These are phyloP conservation scores for Paramarasmius palmivorus DNA, from an alignment of 1,284 basidiomycete species.

Conservation along the genomic window DNA sequence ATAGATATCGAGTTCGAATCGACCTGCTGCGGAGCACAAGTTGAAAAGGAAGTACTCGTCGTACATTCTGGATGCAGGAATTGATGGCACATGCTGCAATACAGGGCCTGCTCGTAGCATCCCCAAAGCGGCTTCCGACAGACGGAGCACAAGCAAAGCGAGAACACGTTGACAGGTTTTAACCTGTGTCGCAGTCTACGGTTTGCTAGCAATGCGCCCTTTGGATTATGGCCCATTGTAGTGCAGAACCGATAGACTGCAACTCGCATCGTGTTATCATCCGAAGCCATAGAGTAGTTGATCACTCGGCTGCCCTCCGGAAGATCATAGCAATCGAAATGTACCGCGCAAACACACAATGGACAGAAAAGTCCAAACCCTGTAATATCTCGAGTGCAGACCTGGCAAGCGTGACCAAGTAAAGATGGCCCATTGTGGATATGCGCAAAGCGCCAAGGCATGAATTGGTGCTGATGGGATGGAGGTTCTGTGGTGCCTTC, in stretches of 20 bases:
- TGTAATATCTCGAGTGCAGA: constrained; percentile 48
- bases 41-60: constrained; percentile 18
- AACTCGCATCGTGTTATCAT: constrained; percentile 50
- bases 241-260: constrained; percentile 63
- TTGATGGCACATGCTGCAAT: constrained; percentile 61
- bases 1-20: constrained; percentile 54
- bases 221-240: constrained; percentile 35
- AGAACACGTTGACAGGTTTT: constrained; percentile 66
- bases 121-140: constrained; percentile 79
- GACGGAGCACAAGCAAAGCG: constrained; percentile 63
- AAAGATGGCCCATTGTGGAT: constrained; percentile 33
- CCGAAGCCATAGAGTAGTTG: constrained; percentile 49
- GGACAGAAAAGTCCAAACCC: constrained; percentile 69
- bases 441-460: constrained; percentile 62
- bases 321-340: constrained; percentile 74
- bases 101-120: constrained; percentile 56
- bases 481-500: constrained; percentile 25
- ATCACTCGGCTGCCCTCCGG: constrained; percentile 59
- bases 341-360: constrained; percentile 63
- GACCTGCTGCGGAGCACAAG: constrained; percentile 38
- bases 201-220: constrained; percentile 23
- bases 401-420: constrained; percentile 46
- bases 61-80: constrained; percentile 65
- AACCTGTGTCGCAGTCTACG: constrained; percentile 47
- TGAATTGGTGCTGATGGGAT: constrained; percentile 61